Conservation (phyloP, 169 alveolate genomes). For the Fabrea salina region DNA sequence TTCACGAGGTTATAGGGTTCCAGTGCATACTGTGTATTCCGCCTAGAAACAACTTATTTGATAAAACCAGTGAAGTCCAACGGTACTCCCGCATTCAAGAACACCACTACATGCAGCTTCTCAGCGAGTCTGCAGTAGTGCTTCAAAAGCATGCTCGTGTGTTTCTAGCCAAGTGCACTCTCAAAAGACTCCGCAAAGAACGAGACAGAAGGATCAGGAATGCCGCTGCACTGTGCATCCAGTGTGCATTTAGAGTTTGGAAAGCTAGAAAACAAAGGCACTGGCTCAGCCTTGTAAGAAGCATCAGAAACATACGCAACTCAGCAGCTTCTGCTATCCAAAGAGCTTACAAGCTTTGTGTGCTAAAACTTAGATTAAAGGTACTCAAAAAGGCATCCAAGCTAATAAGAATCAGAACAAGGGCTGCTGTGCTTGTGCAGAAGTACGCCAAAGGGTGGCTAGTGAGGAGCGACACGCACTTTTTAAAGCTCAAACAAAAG, state of each 20-base stretch:
- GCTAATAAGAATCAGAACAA: slow-evolving; percentile 10
- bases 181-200: not conserved
- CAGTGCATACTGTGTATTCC: not conserved
- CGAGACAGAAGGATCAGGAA: not conserved
- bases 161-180: not conserved
- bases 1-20: too few species aligned
- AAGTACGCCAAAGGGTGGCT: slow-evolving; percentile 6
- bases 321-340: not conserved
- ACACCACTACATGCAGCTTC: not conserved
- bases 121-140: not conserved
- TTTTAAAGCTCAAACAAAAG: not conserved
- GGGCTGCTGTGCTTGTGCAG: slow-evolving; percentile 20
- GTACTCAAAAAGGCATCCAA: not conserved
- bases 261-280: not conserved
- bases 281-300: not conserved
- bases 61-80: not conserved
- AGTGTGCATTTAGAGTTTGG: not conserved
- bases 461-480: slow-evolving; percentile 18
- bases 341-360: not conserved
- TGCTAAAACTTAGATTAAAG: not conserved
- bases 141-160: not conserved
- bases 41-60: not conserved
- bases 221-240: not conserved
- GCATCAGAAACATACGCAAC: not conserved
- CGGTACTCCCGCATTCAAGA: not conserved